Base-by-base conservation (phyloP, 148 eudicot genomes). In the Cornus suecica region DNA sequence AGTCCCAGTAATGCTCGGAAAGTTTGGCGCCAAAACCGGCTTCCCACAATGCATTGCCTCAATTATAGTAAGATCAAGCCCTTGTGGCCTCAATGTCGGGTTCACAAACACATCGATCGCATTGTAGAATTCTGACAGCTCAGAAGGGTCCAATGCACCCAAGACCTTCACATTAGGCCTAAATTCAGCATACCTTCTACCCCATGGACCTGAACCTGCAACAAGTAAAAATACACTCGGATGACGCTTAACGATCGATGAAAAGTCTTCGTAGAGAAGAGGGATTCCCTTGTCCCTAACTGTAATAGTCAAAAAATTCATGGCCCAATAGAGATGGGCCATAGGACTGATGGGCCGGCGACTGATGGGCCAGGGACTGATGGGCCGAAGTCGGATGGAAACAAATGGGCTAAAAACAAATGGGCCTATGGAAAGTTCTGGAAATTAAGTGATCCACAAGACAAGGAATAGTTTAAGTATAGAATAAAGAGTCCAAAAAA, bases 11-110 rank as follows among this genome's bases (percentile, higher is more conserved):
- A 86, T 83, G 66, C 88, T 86, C 2, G 88, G 82, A 14, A 31
- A 81, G 13, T 62, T 78, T 3, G 88, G 65, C 0, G 86, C 28
- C 77, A 86, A 15, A 4, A 86, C 83, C 8, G 88, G 79, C 68
- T 73, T 86, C 34, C 84, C 88, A 51, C 78, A 62, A 7, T 54
- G 69, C 87, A 87, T 82, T 0, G 90, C 83, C 37, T 87, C 90
- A 22, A 84, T 82, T n/a, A 84, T 30, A 13, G 87, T 84, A 0
- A 82, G 69, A 71, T 87, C 90, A 27, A 87, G 82, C 45, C 90
- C 90, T 42, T 87, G 90, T 42, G 90, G 86, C 58, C 90, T 79
- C 24, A 86, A 23, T 2, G 87, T 86, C 2, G 90, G 90, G 65
- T 86, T 78, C 42, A 86, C 84, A 73, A 86, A 81, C 26, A 86